Base-by-base conservation (phyloP, 2,329 filamentous ascomycete species). In the Geosmithia flava region DNA sequence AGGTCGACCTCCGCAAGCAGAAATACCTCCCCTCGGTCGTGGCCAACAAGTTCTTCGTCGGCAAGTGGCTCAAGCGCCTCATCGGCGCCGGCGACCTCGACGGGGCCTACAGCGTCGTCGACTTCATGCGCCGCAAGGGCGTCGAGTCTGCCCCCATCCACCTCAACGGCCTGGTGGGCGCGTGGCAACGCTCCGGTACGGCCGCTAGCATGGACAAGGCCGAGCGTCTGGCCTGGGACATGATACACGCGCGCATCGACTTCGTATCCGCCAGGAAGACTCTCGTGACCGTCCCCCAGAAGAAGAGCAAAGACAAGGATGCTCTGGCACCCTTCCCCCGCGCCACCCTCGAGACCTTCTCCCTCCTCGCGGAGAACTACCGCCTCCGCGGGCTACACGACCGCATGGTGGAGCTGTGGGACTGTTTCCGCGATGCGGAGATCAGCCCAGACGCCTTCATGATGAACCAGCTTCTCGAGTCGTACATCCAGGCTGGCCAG, bases 21-120 rank as follows among this genome's bases (percentile, higher is more conserved):
- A 63, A 64, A 46, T 56, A 61, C 17, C 63, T 79, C 49, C 75
- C 76, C 1, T 66, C 68, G 1, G 64, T 68, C 8, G 63, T 80
- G 40, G 70, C 68, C 46, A 93, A 94, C 62, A 81, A 83, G 53
- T 91, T 88, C 64, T 87, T 95, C 63, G 85, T 89, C 54, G 85
- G 83, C 33, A 90, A 87, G 56, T 95, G 89, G 90, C 75, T 95
- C 58, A 91, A 91, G 63, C 80, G 85, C 46, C 76, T 94, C 8
- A 85, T 94, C 49, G 83, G 82, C 16, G 77, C 81, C 50, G 81
- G 80, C 2, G 77, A 88, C 53, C 66, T 86, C 15, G 76, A 85
- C 49, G 84, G 83, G 2, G 87, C 87, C 3, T 72, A 78, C 47
- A 77, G 79, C 51, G 86, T 94, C 8, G 69, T 93, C 27, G 75